Evolutionary conservation across 169 alveolate genomes (phyloP), one percentile per base, ranked within the genome.

Genomic region (Cryptosporidium andersoni): DNA sequence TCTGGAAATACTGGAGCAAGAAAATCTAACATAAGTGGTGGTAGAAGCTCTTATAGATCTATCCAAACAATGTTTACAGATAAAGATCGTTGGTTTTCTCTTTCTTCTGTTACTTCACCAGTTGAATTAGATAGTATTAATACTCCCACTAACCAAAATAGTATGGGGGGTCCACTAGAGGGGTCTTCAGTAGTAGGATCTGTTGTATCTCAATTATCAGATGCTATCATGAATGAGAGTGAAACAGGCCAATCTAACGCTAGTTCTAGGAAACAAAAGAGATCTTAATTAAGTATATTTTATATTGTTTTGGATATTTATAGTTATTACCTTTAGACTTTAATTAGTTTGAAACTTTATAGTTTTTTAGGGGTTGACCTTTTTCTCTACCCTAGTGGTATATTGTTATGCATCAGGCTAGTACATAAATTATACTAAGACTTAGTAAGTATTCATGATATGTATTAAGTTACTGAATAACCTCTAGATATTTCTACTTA

Each of bases 91-190:
- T 74, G 85, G 85, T 74, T 74, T 12, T 74, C 85, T 4, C 52
- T 74, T 25, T 74, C 85, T 3, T 74, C 85, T 1, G 85, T 74
- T 11, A 74, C 85, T 3, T 74, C 85, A 5, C 85, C 85, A 3
- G 62, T 74, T 45, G 85, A 74, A 47, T 48, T 45, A 34, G 85
- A 74, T 14, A 43, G 51, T 8, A 8, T 74, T 39, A 68, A 47
- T 39, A 55, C 45, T 60, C 25, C 60, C 11, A 52, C 68, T 25
- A 42, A 43, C 47, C 25, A 25, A 4, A 25, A 0, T 25, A 45
- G 62, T 47, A 64, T 58, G 5, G 11, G 14, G 6, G 39, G 42
- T 14, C 9, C 67, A 16, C 66, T 64, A 53, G 85, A 74, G 45
- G 49, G 37, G 42, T n/a, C 51, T 16, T 74, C 85, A 7, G 85